Conservation (phyloP, 179 eudicot genomes). For the Amaranthus tricolor region DNA sequence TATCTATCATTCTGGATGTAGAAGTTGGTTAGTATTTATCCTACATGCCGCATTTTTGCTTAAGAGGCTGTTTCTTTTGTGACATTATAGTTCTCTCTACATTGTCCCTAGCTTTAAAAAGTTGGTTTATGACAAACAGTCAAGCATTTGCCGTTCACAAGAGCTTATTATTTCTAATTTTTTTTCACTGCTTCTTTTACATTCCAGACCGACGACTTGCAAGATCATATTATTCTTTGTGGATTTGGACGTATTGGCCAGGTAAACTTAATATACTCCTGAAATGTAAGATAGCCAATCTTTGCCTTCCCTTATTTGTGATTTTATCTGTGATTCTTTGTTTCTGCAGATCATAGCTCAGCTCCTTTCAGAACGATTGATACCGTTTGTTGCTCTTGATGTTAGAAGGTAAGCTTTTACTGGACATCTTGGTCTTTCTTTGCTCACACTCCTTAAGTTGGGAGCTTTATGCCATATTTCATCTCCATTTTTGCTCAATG, state of each 20-base stretch:
- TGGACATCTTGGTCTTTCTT: background rate
- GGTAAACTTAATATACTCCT: conserved; percentile 37
- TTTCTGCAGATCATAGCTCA: conserved; percentile 90
- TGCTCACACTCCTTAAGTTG: background rate
- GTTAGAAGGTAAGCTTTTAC: conserved; percentile 70
- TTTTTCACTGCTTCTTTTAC: conserved; percentile 12
- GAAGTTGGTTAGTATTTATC: conserved; percentile 1
- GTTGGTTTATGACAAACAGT: background rate
- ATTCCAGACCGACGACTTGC: conserved; percentile 94
- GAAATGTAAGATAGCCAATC: background rate
- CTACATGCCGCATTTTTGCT: background rate
- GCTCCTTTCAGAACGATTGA: conserved; percentile 93
- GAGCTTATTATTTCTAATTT: conserved; percentile 7
- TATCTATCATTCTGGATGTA: background rate
- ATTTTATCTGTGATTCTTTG: conserved; percentile 20
- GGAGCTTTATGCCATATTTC: background rate
- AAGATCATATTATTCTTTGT: conserved; percentile 92
- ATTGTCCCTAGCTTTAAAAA: background rate
- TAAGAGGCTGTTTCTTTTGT: background rate
- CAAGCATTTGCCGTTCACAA: conserved; percentile 6
- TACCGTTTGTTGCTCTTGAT: conserved; percentile 99
- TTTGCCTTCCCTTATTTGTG: conserved; percentile 5
- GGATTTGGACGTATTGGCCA: conserved; percentile 99
- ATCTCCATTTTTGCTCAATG: background rate
- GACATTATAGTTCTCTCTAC: background rate